Evolutionary conservation across 1,139 yeast genomes (phyloP).

Genomic region (Debaryomycetaceae sp.): DNA sequence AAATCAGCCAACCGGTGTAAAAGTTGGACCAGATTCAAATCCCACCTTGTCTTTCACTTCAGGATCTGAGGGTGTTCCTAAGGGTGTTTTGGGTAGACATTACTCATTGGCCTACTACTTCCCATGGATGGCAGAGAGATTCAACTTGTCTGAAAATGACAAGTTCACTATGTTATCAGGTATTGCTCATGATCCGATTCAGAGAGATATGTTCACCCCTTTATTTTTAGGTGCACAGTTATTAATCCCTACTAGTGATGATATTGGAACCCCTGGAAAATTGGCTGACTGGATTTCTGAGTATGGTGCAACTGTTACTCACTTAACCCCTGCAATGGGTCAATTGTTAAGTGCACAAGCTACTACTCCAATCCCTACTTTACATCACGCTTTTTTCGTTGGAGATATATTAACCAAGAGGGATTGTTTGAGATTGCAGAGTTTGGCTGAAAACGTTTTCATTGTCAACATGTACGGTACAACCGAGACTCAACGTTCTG

Average conservation of each 20-base stretch:
- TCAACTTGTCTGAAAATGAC: constrained; percentile 74
- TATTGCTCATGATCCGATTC: constrained; percentile 98
- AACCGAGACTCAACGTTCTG: constrained; percentile 98
- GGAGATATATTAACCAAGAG: constrained; percentile 97
- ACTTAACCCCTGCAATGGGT: constrained; percentile 99
- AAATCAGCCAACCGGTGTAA: constrained; percentile 72
- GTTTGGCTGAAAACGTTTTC: constrained; percentile 81
- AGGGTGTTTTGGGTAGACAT: constrained; percentile 98
- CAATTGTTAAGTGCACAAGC: constrained; percentile 96
- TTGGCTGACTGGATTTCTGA: constrained; percentile 96
- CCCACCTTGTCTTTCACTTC: constrained; percentile 98
- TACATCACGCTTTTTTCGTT: constrained; percentile 96
- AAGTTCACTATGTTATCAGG: constrained; percentile 97
- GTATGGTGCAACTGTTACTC: constrained; percentile 92
- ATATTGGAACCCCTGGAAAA: constrained; percentile 96
- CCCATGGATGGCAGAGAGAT: constrained; percentile 95
- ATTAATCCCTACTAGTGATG: constrained; percentile 92
- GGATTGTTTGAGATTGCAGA: constrained; percentile 89
- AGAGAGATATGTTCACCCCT: constrained; percentile 98
- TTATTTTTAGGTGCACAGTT: constrained; percentile 91
- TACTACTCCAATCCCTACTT: constrained; percentile 75
- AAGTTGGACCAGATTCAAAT: constrained; percentile 95
- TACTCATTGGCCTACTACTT: constrained; percentile 94
- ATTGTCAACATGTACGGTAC: constrained; percentile 99
- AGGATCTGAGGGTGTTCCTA: constrained; percentile 97